Evolutionary conservation across 257 asterid species (phyloP).

Genomic region (Rhazya stricta): DNA sequence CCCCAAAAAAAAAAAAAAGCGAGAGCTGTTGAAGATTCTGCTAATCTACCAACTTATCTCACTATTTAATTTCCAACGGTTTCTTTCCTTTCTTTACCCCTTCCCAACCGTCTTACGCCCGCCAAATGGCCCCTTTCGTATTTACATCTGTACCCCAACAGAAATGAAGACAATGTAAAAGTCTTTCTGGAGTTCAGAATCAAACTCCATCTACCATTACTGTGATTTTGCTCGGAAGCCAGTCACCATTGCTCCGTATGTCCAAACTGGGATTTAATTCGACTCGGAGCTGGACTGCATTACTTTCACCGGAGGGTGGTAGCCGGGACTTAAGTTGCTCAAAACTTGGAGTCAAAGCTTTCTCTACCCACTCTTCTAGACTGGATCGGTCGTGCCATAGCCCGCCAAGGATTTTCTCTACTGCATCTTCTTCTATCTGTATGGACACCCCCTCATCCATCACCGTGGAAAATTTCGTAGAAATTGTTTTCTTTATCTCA

Average conservation of each 20-base stretch:
- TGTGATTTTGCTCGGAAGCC: slow-evolving; percentile 63
- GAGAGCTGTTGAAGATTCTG: slow-evolving; percentile 37
- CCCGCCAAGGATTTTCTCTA: slow-evolving; percentile 71
- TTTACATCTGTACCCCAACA: slow-evolving; percentile 49
- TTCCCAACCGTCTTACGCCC: slow-evolving; percentile 23
- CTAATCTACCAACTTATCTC: slow-evolving; percentile 47
- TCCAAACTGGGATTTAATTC: slow-evolving; percentile 35
- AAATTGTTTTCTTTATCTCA: slow-evolving; percentile 74
- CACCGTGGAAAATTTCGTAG: slow-evolving; percentile 42
- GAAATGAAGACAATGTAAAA: slow-evolving; percentile 11
- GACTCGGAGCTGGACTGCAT: slow-evolving; percentile 48
- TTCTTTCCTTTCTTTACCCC: slow-evolving; percentile 27
- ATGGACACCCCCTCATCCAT: slow-evolving; percentile 39
- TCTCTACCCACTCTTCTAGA: slow-evolving; percentile 62
- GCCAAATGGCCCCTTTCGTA: slow-evolving; percentile 24
- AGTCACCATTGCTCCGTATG: slow-evolving; percentile 36
- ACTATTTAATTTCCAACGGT: slow-evolving; percentile 28
- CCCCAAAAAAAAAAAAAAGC: slow-evolving; percentile 18
- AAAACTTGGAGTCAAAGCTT: slow-evolving; percentile 55
- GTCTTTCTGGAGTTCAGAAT: slow-evolving; percentile 9
- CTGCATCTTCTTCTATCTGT: slow-evolving; percentile 55
- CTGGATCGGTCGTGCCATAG: slow-evolving; percentile 60
- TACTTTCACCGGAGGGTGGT: slow-evolving; percentile 16
- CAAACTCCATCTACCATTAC: slow-evolving; percentile 30
- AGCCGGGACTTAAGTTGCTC: slow-evolving; percentile 38